Percentiles rank a stretch among this genome's conserved stretches.
Evolutionary conservation across 139 green algal genomes (phyloP).

Genomic region (Diplosphaera chodatii): DNA sequence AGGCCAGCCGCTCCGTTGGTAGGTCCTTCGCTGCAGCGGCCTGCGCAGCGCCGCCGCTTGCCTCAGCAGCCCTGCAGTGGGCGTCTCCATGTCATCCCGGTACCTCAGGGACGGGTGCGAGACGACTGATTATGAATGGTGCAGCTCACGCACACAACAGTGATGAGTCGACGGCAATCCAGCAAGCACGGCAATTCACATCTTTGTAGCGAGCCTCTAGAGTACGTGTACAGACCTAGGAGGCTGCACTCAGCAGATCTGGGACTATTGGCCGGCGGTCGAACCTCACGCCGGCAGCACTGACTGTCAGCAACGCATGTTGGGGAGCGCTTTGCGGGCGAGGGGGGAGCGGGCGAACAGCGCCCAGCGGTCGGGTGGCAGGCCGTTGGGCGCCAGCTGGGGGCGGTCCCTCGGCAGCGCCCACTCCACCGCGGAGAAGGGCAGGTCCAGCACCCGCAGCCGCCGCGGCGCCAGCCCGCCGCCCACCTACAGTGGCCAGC

Average conservation of each 20-base stretch:
- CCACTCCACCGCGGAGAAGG: slow-evolving; percentile 76
- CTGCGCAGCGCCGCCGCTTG: no score
- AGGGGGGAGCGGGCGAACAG: slow-evolving; percentile 18
- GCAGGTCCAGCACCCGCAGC: slow-evolving; percentile 67
- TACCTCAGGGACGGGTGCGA: no score
- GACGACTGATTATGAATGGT: no score
- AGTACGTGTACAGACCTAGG: no score
- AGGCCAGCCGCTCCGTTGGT: slow-evolving; percentile 54
- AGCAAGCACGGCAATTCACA: no score
- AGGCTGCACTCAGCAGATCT: no score
- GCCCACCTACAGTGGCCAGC: slow-evolving; percentile 12
- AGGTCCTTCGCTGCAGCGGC: slow-evolving; percentile 10
- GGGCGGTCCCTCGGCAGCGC: slow-evolving; percentile 23
- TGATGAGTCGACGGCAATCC: no score
- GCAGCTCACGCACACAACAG: no score
- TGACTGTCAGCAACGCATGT: no score
- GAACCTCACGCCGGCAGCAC: no score
- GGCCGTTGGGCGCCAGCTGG: neutral
- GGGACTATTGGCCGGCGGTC: no score
- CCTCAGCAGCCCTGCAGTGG: neutral
- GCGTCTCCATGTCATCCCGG: neutral
- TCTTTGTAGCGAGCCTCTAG: no score
- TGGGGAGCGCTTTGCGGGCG: slow-evolving; percentile 18
- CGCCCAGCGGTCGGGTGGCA: slow-evolving; percentile 7
- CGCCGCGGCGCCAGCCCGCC: slow-evolving; percentile 22